Conservation (phyloP, 2,329 filamentous ascomycete species). For the Zymoseptoria brevis region DNA sequence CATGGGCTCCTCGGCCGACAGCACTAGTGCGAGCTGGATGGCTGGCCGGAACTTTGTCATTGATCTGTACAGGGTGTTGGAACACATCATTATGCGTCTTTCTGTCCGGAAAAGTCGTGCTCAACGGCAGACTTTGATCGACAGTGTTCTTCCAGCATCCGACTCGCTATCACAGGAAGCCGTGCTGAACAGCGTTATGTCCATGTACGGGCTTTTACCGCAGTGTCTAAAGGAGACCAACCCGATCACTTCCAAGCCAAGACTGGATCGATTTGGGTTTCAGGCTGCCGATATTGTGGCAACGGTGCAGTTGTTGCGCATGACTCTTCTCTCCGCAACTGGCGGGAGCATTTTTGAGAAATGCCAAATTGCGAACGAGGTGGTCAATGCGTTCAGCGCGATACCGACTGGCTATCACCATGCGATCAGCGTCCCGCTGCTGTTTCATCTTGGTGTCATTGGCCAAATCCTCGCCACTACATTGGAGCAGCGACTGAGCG, state of each 20-base stretch:
- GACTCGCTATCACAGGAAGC: conserved; percentile 5
- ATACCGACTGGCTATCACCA: conserved; percentile 38
- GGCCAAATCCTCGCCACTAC: conserved; percentile 40
- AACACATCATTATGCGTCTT: conserved; percentile 32
- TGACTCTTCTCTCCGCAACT: conserved; percentile 38
- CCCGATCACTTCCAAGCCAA: conserved; percentile 26
- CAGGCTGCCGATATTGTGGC: conserved; percentile 42
- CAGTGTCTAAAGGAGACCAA: conserved; percentile 14
- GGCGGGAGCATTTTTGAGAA: conserved; percentile 35
- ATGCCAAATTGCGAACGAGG: conserved; percentile 38
- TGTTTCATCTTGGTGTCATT: conserved; percentile 41
- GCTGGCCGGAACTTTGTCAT: conserved; percentile 51
- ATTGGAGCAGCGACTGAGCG: conserved; percentile 35
- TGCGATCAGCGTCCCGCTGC: conserved; percentile 40
- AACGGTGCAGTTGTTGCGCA: conserved; percentile 38
- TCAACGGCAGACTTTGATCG: conserved; percentile 5
- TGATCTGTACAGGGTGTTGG: conserved; percentile 47
- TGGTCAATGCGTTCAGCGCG: conserved; percentile 35
- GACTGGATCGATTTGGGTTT: conserved; percentile 29
- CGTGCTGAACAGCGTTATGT: conserved; percentile 5
- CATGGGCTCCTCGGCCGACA: neutral
- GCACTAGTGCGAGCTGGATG: conserved; percentile 36
- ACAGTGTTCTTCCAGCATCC: conserved; percentile 2
- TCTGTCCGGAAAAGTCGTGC: conserved; percentile 3
- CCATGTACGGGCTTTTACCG: conserved; percentile 15